Evolutionary conservation across 2,329 filamentous ascomycete genomes (phyloP), one percentile per base, ranked within the genome.

Genomic region (Byssothecium circinans): DNA sequence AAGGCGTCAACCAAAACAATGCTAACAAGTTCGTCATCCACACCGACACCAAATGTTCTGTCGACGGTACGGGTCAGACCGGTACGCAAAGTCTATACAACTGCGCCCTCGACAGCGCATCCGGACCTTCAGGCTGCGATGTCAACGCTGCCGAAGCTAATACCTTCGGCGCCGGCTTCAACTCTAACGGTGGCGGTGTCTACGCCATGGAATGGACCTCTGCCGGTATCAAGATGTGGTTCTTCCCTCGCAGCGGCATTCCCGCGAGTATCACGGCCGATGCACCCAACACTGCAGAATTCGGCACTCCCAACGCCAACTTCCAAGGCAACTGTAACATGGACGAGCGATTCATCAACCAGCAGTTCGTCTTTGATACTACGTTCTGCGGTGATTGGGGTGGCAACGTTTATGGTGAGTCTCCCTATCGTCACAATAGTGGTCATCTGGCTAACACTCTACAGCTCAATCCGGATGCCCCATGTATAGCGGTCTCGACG

Each of bases 331-430:
- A 76, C 47, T 96, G 91, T 71, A 74, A 91, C 60, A 86, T 95
- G 50, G 77, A 85, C 51, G 55, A 72, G 2, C 78, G 86, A 68
- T 94, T 96, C 74, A 73, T 74, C 49, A 72, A 86, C 49, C 81
- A 95, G 74, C 81, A 85, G 56, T 83, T 96, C 58, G 81, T 91
- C 58, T 85, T 92, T 71, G 83, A 91, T 72, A 92, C 84, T 2
- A 87, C 86, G n/a, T 89, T 95, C 68, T 96, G 91, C 71, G 91
- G 91, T 18, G 82, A 86, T 64, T 95, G 90, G 90, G 90, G 89
- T 4, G 89, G 89, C 19, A 68, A 75, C 30, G 82, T 85, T 25
- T 95, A 87, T 83, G 61, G 62, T 44, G 58, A 69, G 25, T 78
- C 83, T 53, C 69, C 78, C 8, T 73, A 51, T 47, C 38, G 45